phyloP scores from a whole-genome alignment of 164 flowering plant genomes.

The Berberis thunbergii region DNA sequence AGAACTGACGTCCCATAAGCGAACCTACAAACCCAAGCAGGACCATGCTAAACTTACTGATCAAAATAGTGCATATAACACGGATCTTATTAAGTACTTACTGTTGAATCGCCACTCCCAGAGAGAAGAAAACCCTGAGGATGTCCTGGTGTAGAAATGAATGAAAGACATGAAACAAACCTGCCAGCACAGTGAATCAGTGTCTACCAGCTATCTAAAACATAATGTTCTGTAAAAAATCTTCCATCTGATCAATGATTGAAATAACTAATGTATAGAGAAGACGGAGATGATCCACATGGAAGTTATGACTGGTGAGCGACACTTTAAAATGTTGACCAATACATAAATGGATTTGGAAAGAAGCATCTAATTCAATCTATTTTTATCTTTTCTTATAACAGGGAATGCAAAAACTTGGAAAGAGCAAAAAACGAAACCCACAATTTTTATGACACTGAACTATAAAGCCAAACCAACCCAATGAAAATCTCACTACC shows the following conservation, averaged over 20 bases:
- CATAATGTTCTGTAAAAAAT: background rate
- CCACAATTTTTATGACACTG: too few species aligned
- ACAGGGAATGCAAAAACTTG: too few species aligned
- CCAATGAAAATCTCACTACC: too few species aligned
- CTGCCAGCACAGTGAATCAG: slow-evolving; percentile 31
- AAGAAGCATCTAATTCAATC: too few species aligned
- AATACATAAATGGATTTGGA: too few species aligned
- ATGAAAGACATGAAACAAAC: slow-evolving; percentile 69
- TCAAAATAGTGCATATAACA: background rate
- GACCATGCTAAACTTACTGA: slow-evolving; percentile 1
- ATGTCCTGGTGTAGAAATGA: slow-evolving; percentile 32
- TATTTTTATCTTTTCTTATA: too few species aligned
- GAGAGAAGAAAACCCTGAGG: slow-evolving; percentile 65
- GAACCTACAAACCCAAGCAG: slow-evolving; percentile 43
- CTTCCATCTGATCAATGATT: background rate
- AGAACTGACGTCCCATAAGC: slow-evolving; percentile 69
- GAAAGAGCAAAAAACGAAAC: too few species aligned
- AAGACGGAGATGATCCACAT: too few species aligned
- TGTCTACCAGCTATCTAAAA: background rate
- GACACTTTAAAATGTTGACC: too few species aligned
- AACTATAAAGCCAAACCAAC: too few species aligned
- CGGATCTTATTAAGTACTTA: slow-evolving; percentile 25
- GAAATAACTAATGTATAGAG: too few species aligned
- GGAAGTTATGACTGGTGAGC: too few species aligned
- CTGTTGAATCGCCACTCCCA: slow-evolving; percentile 98